Evolutionary conservation across 441 rosid genomes (phyloP).

Genomic region (Mallotus repandus): DNA sequence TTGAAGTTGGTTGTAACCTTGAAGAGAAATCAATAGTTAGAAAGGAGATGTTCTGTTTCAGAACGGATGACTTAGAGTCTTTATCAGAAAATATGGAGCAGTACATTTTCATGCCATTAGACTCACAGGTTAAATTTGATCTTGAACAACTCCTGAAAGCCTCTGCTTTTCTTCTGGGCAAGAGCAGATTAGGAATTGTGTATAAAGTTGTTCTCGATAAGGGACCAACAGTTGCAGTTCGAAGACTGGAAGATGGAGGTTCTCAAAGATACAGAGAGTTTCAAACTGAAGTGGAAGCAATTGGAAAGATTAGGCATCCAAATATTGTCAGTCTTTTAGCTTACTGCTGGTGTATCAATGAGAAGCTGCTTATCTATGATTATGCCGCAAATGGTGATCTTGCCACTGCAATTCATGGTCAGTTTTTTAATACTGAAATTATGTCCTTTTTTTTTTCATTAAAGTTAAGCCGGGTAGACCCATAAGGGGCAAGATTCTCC

Average conservation of each 20-base stretch:
- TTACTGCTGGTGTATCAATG: slow-evolving; percentile 89
- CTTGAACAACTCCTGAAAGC: slow-evolving; percentile 90
- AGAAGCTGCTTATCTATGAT: slow-evolving; percentile 86
- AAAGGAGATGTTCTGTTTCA: slow-evolving; percentile 47
- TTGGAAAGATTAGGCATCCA: slow-evolving; percentile 80
- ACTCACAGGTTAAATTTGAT: slow-evolving; percentile 68
- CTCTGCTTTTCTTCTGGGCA: slow-evolving; percentile 87
- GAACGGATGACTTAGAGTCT: slow-evolving; percentile 46
- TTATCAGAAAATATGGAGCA: slow-evolving; percentile 63
- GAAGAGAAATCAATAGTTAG: slow-evolving; percentile 31
- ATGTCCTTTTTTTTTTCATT: neutral
- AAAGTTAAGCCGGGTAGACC: too few species aligned
- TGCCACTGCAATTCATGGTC: slow-evolving; percentile 80
- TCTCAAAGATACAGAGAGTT: slow-evolving; percentile 89
- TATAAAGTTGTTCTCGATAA: slow-evolving; percentile 90
- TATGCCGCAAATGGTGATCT: slow-evolving; percentile 74
- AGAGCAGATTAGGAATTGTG: slow-evolving; percentile 77
- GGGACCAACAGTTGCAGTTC: slow-evolving; percentile 72
- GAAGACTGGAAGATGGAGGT: slow-evolving; percentile 89
- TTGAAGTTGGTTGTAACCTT: slow-evolving; percentile 27
- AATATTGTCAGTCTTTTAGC: slow-evolving; percentile 79
- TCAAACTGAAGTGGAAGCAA: slow-evolving; percentile 89
- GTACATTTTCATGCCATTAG: slow-evolving; percentile 63
- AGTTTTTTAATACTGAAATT: slow-evolving; percentile 17
- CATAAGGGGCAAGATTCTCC: too few species aligned